phyloP scores from a whole-genome alignment of 2,329 filamentous ascomycete species.

The Alternaria gaisen region DNA sequence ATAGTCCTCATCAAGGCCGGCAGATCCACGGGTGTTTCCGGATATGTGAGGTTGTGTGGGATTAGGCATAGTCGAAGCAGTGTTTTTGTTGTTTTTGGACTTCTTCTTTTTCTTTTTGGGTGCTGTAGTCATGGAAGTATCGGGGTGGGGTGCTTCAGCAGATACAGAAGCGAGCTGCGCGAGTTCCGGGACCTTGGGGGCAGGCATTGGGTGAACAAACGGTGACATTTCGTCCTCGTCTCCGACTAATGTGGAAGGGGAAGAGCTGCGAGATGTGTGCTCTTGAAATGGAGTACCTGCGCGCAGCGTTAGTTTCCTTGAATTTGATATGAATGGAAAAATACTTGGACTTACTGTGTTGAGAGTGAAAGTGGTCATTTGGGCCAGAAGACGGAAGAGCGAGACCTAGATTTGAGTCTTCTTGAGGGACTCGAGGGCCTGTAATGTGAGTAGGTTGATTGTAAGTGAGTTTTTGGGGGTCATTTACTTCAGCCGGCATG shows the following conservation, averaged over 20 bases:
- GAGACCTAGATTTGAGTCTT: not conserved
- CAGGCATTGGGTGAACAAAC: constrained; percentile 3
- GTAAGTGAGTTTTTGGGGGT: not conserved
- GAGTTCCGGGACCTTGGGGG: not conserved
- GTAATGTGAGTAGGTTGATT: constrained; percentile 9
- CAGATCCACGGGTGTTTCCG: not conserved
- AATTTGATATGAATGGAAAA: not conserved
- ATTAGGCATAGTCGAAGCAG: not conserved
- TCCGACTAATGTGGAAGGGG: constrained; percentile 15
- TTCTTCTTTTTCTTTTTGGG: constrained; percentile 35
- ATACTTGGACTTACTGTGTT: constrained; percentile 6
- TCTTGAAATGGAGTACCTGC: not conserved
- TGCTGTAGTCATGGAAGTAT: constrained; percentile 1
- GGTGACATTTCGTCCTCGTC: constrained; percentile 1
- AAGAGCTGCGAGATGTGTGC: constrained; percentile 3
- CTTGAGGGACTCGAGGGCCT: not conserved
- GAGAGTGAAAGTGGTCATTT: not conserved
- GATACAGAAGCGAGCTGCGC: not conserved
- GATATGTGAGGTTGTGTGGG: not conserved
- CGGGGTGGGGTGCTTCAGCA: not conserved
- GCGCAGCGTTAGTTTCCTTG: not conserved
- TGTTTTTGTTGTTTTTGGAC: constrained; percentile 55
- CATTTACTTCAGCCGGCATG: constrained; percentile 13
- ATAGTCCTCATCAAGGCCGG: not conserved
- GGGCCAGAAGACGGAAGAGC: not conserved